These are phyloP conservation scores for Penicillium concentricum DNA, from an alignment of 2,329 filamentous ascomycete species.

Conservation along the genomic window DNA sequence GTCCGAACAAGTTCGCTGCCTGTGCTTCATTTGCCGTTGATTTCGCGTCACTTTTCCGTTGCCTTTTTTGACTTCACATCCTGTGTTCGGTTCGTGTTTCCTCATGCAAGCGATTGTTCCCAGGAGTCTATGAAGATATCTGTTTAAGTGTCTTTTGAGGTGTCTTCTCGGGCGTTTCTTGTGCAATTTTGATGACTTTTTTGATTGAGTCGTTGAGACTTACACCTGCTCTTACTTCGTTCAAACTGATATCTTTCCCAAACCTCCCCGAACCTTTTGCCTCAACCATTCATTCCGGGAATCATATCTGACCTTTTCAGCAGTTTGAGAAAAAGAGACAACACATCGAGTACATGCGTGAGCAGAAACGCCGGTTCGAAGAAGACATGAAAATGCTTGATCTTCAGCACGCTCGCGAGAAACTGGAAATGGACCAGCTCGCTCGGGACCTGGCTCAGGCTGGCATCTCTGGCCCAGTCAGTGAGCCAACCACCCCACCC, in stretches of 20 bases:
- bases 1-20: background rate
- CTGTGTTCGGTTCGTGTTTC: background rate
- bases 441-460: constrained; percentile 70
- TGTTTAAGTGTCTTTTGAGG: background rate
- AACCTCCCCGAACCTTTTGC: background rate
- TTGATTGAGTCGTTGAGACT: background rate
- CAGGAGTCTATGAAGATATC: background rate
- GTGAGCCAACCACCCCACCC: constrained; percentile 92
- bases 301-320: constrained; percentile 37
- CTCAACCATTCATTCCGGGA: background rate
- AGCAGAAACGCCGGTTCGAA: constrained; percentile 86
- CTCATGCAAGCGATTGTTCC: background rate
- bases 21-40: background rate
- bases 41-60: background rate
- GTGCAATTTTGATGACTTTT: background rate
- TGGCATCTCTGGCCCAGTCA: constrained; percentile 69
- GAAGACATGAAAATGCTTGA: constrained; percentile 89
- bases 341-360: constrained; percentile 86
- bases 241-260: background rate
- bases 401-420: constrained; percentile 77
- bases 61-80: background rate
- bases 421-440: constrained; percentile 80
- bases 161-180: background rate
- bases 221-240: background rate
- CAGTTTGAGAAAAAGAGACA: constrained; percentile 92